Base-by-base conservation (phyloP, 192 early-diverging fungal species). In the Linnemannia exigua region DNA sequence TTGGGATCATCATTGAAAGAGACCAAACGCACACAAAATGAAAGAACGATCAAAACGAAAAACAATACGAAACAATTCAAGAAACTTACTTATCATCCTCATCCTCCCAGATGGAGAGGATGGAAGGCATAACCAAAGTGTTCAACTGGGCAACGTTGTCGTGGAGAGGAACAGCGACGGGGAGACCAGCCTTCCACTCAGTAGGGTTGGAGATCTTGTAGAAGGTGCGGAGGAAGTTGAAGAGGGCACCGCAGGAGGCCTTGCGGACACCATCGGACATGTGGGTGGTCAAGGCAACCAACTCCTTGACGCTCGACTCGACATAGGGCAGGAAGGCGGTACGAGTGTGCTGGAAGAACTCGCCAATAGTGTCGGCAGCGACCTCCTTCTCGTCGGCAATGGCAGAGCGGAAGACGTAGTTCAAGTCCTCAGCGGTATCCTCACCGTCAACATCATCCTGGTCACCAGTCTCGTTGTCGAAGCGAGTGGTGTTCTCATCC, bases 351-450 rank as follows among this genome's bases (percentile, higher is more conserved):
- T 91, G 91, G 89, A 98, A 98, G 35, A 98, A 84, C 89, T 98
- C 96, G 67, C 95, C 96, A 67, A 97, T 90, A 17, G 95, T 95
- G 74, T 97, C 96, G 47, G 94, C 95, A 36, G 97, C 96, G 54
- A 96, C 93, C 82, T 98, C 97, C 89, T 98, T 98, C 81, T 98
- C 97, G 51, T 97, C 96, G 7, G 97, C 95, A 87, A 98, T 90
- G 36, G 94, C 96, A 38, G 95, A 95, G 79, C 91, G 95, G 72
- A 96, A 89, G 38, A 84, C 79, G 25, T 93, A 91, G 33, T 92
- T 93, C 46, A 54, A 37, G 2, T 93, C 91, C 50, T 93, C 92
- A 48, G 89, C 92, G 16, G 77, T 79, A 15, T 90, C 91, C 25
- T 82, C 90, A 25, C 89, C 90, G 41, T 91, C 90, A 9, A 68